Evolutionary conservation across 2,329 filamentous ascomycete genomes (phyloP).

Genomic region (Aureobasidium sp.): DNA sequence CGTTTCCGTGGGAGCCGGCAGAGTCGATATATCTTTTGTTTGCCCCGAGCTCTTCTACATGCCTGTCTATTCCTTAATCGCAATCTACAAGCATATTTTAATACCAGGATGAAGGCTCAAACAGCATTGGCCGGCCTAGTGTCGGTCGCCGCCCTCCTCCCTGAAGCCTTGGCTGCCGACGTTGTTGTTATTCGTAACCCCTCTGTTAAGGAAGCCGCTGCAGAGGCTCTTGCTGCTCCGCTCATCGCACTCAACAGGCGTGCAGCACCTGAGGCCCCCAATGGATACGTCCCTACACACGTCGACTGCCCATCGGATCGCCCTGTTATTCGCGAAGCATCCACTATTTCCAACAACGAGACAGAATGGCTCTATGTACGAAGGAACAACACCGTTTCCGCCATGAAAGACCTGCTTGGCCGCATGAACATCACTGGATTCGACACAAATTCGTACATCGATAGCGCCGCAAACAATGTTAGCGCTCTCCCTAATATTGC

Average conservation of each 20-base stretch:
- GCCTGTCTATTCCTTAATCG: background rate
- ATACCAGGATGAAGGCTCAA: conserved; percentile 3
- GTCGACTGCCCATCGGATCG: conserved; percentile 62
- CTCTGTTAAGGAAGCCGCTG: conserved; percentile 5
- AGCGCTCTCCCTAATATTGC: conserved; percentile 59
- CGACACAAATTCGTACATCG: conserved; percentile 66
- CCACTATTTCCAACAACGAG: conserved; percentile 59
- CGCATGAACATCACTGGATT: conserved; percentile 70
- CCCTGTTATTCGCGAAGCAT: conserved; percentile 60
- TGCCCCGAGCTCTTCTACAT: background rate
- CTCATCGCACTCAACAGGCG: conserved; percentile 14
- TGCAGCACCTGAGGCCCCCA: conserved; percentile 45
- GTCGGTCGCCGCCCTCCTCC: conserved; percentile 2
- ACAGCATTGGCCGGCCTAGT: conserved; percentile 9
- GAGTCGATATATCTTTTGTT: background rate
- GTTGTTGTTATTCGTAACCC: conserved; percentile 12
- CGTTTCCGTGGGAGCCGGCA: conserved; percentile 7
- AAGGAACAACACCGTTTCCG: conserved; percentile 61
- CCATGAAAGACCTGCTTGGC: conserved; percentile 66
- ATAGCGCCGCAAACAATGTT: conserved; percentile 46
- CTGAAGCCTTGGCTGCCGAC: background rate
- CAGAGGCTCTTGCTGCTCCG: conserved; percentile 12
- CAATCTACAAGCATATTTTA: background rate
- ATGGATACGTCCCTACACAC: conserved; percentile 62
- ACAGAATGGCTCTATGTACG: conserved; percentile 63